phyloP scores from a whole-genome alignment of 768 basidiomycete species.

The Melanogaster broomeanus region DNA sequence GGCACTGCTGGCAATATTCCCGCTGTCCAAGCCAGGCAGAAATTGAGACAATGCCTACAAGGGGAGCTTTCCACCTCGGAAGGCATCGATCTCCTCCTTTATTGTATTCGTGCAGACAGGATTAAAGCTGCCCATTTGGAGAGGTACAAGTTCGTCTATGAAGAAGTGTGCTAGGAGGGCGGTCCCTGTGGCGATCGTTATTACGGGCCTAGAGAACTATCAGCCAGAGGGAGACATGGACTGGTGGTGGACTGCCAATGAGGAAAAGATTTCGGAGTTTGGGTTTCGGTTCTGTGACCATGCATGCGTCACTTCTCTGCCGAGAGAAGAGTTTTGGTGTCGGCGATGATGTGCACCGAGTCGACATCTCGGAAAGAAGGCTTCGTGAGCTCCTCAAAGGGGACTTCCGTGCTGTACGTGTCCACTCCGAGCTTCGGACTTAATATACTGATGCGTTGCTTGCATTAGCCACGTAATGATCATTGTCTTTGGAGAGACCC shows the following conservation, averaged over 20 bases:
- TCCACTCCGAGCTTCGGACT: background rate
- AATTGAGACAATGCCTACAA: slow-evolving; percentile 30
- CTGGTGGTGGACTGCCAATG: slow-evolving; percentile 38
- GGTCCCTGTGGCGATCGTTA: slow-evolving; percentile 25
- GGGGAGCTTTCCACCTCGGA: slow-evolving; percentile 13
- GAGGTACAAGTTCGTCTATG: slow-evolving; percentile 24
- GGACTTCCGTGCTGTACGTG: slow-evolving; percentile 14
- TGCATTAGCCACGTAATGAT: slow-evolving; percentile 18
- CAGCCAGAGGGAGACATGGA: slow-evolving; percentile 28
- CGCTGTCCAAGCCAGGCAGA: slow-evolving; percentile 13
- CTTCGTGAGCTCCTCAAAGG: slow-evolving; percentile 10
- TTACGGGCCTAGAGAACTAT: slow-evolving; percentile 30
- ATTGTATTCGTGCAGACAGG: slow-evolving; percentile 28
- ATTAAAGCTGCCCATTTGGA: slow-evolving; percentile 16
- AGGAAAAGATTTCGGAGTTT: slow-evolving; percentile 23
- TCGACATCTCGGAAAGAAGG: slow-evolving; percentile 9
- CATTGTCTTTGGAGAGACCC: slow-evolving; percentile 16
- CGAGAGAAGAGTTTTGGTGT: background rate
- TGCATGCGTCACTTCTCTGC: slow-evolving; percentile 37
- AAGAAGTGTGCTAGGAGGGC: slow-evolving; percentile 25
- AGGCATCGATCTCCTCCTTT: slow-evolving; percentile 28
- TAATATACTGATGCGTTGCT: background rate
- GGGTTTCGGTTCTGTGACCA: slow-evolving; percentile 35
- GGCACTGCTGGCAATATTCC: slow-evolving; percentile 21
- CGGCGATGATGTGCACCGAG: slow-evolving; percentile 6